These are phyloP conservation scores for Pestalotiopsis sp. DNA, from an alignment of 2,329 filamentous ascomycete genomes.

Conservation along the genomic window DNA sequence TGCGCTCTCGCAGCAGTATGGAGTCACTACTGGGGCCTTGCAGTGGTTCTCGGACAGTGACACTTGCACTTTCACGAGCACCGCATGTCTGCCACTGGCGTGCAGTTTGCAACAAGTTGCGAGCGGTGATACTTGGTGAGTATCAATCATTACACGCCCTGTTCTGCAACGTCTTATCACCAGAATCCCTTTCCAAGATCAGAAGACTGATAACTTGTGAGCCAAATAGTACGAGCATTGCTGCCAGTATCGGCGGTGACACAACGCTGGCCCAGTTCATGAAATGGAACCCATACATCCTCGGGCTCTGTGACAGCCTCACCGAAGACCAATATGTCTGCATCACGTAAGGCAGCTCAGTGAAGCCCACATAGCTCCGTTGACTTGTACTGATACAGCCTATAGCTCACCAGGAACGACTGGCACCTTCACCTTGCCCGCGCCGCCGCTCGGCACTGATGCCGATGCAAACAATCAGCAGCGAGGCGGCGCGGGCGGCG, in stretches of 20 bases:
- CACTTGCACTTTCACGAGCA: not conserved
- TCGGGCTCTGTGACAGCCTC: conserved; percentile 4
- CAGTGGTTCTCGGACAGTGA: not conserved
- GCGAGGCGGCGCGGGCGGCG: not conserved
- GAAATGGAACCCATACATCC: conserved; percentile 6
- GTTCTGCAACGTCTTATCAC: not conserved
- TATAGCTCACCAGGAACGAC: conserved; percentile 5
- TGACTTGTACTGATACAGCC: not conserved
- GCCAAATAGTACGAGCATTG: not conserved
- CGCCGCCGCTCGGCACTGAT: conserved; percentile 2
- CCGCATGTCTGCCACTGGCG: not conserved
- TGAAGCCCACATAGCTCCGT: no score
- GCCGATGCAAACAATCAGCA: conserved; percentile 11
- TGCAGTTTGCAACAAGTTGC: not conserved
- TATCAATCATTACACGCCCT: not conserved
- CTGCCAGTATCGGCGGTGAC: not conserved
- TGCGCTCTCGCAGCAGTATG: not conserved
- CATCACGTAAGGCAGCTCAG: not conserved
- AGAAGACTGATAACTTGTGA: no score
- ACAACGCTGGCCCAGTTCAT: not conserved
- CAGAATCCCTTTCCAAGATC: no score
- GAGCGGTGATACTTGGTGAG: not conserved
- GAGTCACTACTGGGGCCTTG: conserved; percentile 1
- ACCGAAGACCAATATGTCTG: conserved; percentile 6
- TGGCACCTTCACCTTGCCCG: not conserved